Percentiles rank a stretch among this genome's conserved stretches.
These are phyloP conservation scores for Aegilops bicornis DNA, from an alignment of 176 grass and related monocot genomes.

Conservation along the genomic window DNA sequence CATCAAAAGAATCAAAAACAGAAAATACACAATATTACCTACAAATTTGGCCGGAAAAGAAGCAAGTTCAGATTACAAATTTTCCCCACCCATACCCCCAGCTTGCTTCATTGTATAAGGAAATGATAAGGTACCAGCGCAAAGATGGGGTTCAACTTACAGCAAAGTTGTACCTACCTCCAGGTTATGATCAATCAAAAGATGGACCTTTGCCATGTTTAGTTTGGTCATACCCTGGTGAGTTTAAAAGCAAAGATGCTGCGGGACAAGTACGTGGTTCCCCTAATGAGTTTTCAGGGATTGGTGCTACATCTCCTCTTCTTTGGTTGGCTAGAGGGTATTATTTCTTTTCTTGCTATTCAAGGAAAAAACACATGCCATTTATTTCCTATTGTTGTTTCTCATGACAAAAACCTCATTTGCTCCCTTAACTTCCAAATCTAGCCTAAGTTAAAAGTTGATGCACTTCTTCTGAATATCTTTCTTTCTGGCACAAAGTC, in stretches of 20 bases:
- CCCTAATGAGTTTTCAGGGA: constrained; percentile 93
- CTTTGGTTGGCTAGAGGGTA: constrained; percentile 99
- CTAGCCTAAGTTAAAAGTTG: not conserved
- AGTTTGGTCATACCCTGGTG: constrained; percentile 97
- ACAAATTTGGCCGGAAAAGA: constrained; percentile 89
- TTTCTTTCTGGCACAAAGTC: constrained; percentile 6
- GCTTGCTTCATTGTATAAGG: constrained; percentile 82
- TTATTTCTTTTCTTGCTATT: constrained; percentile 44
- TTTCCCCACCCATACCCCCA: constrained; percentile 98
- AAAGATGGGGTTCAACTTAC: constrained; percentile 99
- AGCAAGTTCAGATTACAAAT: constrained; percentile 89
- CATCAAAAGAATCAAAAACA: constrained; percentile 98
- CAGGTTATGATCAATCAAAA: constrained; percentile 74
- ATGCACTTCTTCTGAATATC: not conserved
- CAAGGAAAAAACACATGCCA: constrained; percentile 19
- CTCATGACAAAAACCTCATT: not conserved
- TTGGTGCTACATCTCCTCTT: constrained; percentile 82
- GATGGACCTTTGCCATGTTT: constrained; percentile 93
- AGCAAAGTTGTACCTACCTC: constrained; percentile 86
- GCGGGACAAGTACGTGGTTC: constrained; percentile 98
- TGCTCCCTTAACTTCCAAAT: not conserved
- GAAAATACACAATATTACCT: constrained; percentile 98
- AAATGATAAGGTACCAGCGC: constrained; percentile 94
- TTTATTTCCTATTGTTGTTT: constrained; percentile 7
- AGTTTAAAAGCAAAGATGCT: constrained; percentile 99